These are phyloP conservation scores for Cubamyces lactineus DNA, from an alignment of 768 basidiomycete genomes.

Conservation along the genomic window DNA sequence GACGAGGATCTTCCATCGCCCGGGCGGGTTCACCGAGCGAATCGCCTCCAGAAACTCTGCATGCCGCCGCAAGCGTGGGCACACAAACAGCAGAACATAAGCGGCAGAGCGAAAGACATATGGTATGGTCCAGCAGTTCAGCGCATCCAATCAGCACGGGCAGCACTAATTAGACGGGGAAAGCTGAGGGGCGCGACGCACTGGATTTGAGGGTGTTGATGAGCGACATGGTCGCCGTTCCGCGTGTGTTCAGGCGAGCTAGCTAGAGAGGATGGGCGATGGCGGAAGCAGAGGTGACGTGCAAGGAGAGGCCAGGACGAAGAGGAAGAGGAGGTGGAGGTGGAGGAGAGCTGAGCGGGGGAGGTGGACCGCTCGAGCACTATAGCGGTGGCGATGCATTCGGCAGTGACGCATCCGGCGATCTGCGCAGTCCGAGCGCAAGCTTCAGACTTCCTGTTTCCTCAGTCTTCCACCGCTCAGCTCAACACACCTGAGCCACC, in stretches of 20 bases:
- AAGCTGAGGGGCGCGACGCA: constrained; percentile 34
- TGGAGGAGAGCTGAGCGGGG: background rate
- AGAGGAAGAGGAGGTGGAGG: background rate
- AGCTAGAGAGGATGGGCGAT: background rate
- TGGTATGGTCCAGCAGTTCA: no score
- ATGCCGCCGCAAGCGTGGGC: no score
- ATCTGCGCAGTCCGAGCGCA: constrained; percentile 8
- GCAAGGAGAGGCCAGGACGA: background rate
- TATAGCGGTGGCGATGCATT: constrained; percentile 1
- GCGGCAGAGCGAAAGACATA: no score
- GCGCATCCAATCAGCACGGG: background rate
- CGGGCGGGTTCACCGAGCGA: constrained; percentile 82
- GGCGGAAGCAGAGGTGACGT: background rate
- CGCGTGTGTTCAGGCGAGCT: background rate
- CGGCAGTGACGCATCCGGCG: constrained; percentile 14
- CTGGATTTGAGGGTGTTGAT: constrained; percentile 49
- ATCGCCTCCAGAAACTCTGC: constrained; percentile 90
- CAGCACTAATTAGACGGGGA: constrained; percentile 26
- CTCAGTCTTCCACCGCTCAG: background rate
- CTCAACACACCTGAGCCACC: no score
- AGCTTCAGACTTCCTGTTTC: background rate
- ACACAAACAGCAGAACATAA: no score
- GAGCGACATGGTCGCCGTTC: constrained; percentile 47
- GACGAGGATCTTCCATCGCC: constrained; percentile 96
- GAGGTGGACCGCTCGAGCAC: background rate